Evolutionary conservation across 805 yeast genomes (phyloP).

Genomic region (Monosporozyma siamensis): DNA sequence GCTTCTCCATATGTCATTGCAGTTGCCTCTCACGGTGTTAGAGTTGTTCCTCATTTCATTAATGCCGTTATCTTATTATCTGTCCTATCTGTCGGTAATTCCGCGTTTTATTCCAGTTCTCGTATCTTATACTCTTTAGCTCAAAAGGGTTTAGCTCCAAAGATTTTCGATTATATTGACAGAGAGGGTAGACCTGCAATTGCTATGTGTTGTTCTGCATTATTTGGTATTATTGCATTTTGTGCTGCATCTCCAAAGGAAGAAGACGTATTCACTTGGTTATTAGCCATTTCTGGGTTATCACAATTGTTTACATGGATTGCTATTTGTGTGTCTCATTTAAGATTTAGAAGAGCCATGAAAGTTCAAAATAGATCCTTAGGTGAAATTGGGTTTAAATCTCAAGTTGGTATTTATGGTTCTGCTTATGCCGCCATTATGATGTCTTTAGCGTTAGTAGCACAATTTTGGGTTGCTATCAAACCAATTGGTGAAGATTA

Average conservation of each 20-base stretch:
- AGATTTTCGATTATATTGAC: constrained; percentile 43
- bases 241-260: constrained; percentile 53
- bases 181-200: constrained; percentile 53
- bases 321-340: constrained; percentile 45
- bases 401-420: constrained; percentile 45
- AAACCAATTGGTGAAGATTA: constrained; percentile 38
- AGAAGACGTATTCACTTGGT: constrained; percentile 54
- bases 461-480: constrained; percentile 59
- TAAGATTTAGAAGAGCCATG: constrained; percentile 52
- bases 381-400: constrained; percentile 43
- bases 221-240: constrained; percentile 54
- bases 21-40: constrained; percentile 47
- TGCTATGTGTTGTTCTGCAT: constrained; percentile 33
- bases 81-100: constrained; percentile 67
- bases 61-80: constrained; percentile 65
- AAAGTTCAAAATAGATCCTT: constrained; percentile 42
- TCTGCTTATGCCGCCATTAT: constrained; percentile 44
- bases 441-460: constrained; percentile 42
- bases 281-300: constrained; percentile 52
- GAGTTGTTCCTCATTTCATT: constrained; percentile 60
- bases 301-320: constrained; percentile 58
- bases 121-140: constrained; percentile 62
- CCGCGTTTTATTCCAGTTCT: constrained; percentile 63
- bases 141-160: constrained; percentile 64
- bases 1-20: constrained; percentile 67